Evolutionary conservation across 176 grass and related monocot species (phyloP).

Genomic region (Cenchrus purpureus): DNA sequence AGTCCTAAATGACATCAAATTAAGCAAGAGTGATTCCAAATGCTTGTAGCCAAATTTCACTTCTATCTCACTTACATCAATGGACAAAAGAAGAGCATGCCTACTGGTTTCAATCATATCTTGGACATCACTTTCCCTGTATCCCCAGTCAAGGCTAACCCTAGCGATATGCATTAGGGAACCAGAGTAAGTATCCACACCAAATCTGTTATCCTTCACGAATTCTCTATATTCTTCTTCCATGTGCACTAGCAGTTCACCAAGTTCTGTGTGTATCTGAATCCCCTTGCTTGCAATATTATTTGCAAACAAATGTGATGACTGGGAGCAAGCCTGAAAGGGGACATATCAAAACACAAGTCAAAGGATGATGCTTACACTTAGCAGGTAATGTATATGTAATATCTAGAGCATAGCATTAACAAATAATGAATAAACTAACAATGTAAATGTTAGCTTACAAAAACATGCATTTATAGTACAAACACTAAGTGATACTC

Average conservation of each 20-base stretch:
- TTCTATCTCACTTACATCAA: slow-evolving; percentile 83
- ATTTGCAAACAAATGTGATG: slow-evolving; percentile 96
- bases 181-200: slow-evolving; percentile 81
- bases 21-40: slow-evolving; percentile 76
- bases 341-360: slow-evolving; percentile 39
- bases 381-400: slow-evolving; percentile 14
- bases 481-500: slow-evolving; percentile 20
- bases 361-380: slow-evolving; percentile 23
- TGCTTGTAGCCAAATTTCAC: slow-evolving; percentile 94
- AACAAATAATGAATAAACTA: slow-evolving; percentile 26
- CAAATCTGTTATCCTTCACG: slow-evolving; percentile 91
- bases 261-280: slow-evolving; percentile 94
- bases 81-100: slow-evolving; percentile 73
- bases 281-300: slow-evolving; percentile 97
- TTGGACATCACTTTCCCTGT: slow-evolving; percentile 73
- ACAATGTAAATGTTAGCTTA: slow-evolving; percentile 20
- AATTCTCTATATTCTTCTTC: slow-evolving; percentile 95
- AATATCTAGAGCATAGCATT: slow-evolving; percentile 6
- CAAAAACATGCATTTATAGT: slow-evolving; percentile 19
- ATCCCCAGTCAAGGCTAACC: slow-evolving; percentile 95
- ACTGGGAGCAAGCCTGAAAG: slow-evolving; percentile 83
- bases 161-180: slow-evolving; percentile 87
- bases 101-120: slow-evolving; percentile 65
- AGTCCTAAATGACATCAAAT: slow-evolving; percentile 75
- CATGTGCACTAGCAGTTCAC: slow-evolving; percentile 93